phyloP scores from a whole-genome alignment of 2,329 filamentous ascomycete genomes.

The Claviceps cyperi region DNA sequence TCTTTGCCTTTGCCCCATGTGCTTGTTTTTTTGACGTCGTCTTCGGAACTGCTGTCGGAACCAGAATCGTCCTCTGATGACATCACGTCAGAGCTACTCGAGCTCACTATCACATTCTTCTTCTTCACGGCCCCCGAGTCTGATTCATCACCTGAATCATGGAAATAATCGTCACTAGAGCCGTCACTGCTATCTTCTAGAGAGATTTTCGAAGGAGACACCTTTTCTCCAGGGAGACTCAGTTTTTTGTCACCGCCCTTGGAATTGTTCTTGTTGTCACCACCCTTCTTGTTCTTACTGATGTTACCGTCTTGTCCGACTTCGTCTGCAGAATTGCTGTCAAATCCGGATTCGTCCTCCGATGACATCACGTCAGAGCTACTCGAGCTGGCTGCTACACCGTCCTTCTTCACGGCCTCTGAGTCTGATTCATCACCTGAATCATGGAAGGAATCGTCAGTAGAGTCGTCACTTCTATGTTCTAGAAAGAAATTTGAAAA shows the following conservation, averaged over 20 bases:
- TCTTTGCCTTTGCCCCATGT: no score
- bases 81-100: slow-evolving; percentile 6
- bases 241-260: background rate
- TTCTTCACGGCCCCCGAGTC: no score
- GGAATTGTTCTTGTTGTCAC: background rate
- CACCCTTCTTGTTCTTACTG: no score
- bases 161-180: slow-evolving; percentile 6
- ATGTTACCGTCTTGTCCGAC: background rate
- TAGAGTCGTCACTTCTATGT: slow-evolving; percentile 7
- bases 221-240: background rate
- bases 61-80: slow-evolving; percentile 1
- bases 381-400: slow-evolving; percentile 1
- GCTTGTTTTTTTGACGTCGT: background rate
- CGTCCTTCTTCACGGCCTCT: background rate
- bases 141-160: no score
- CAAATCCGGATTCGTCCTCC: background rate
- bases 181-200: slow-evolving; percentile 5
- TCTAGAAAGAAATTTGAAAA: background rate
- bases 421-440: no score
- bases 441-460: slow-evolving; percentile 3
- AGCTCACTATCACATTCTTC: background rate
- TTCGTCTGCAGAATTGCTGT: background rate
- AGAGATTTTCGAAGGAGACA: background rate
- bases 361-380: slow-evolving; percentile 7
- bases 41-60: background rate